These are phyloP conservation scores for Aureobasidium zeae DNA, from an alignment of 2,329 filamentous ascomycete species.

Conservation along the genomic window DNA sequence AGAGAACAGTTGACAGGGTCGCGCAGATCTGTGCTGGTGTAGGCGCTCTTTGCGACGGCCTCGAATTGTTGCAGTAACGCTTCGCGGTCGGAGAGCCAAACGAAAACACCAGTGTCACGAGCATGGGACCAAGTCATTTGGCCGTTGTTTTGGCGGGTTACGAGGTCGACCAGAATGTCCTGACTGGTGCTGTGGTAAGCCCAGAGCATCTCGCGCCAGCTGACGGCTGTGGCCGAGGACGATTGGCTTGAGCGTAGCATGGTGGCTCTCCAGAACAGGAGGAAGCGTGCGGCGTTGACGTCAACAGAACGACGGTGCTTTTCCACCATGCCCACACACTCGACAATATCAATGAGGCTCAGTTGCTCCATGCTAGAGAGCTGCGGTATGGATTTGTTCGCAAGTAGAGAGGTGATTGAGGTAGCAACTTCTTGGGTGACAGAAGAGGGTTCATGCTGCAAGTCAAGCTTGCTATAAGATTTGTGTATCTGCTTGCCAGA, in stretches of 20 bases:
- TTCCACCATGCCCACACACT: constrained; percentile 76
- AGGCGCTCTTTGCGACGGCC: constrained; percentile 83
- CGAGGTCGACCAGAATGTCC: constrained; percentile 79
- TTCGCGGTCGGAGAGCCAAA: constrained; percentile 76
- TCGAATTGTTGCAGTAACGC: constrained; percentile 81
- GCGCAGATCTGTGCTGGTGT: constrained; percentile 76
- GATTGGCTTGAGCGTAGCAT: constrained; percentile 46
- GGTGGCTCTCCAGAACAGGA: constrained; percentile 66
- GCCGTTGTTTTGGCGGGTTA: constrained; percentile 68
- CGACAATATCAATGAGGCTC: constrained; percentile 27
- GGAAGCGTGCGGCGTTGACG: constrained; percentile 77
- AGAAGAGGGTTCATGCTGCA: constrained; percentile 49
- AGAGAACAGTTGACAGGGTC: constrained; percentile 86
- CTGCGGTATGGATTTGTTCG: constrained; percentile 56
- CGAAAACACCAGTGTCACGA: constrained; percentile 78
- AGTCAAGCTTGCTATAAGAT: constrained; percentile 24
- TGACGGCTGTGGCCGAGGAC: constrained; percentile 34
- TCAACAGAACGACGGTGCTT: constrained; percentile 83
- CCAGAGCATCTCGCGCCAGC: constrained; percentile 71
- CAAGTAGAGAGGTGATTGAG: constrained; percentile 67
- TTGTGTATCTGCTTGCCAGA: constrained; percentile 13
- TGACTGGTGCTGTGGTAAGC: constrained; percentile 78
- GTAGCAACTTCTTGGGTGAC: constrained; percentile 64
- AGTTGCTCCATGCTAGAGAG: constrained; percentile 16
- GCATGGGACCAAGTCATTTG: constrained; percentile 79